Base-by-base conservation (phyloP, 2,329 filamentous ascomycete genomes). In the Colletotrichum magnum region DNA sequence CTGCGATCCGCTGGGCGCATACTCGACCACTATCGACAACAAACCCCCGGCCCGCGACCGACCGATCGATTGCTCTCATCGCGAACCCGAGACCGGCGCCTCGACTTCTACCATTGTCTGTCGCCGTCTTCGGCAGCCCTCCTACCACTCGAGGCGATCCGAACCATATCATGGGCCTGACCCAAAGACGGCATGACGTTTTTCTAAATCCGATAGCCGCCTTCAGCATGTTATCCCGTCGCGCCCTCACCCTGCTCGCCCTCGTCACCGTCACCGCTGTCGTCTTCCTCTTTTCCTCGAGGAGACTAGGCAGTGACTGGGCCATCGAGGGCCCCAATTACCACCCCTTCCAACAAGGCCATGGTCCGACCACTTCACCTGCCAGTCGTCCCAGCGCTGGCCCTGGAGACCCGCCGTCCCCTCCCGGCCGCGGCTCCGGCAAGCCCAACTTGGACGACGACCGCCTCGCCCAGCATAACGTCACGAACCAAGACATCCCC, bases 241-340 rank as follows among this genome's bases (percentile, higher is more conserved):
- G 76, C 61, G 73, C 74, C 26, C 62, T 78, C 50, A 60, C 74
- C 28, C 26, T 77, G 16, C 16, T 80, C 16, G 32, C 73, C 66
- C 69, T 79, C 52, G 68, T 76, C 15, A 67, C 74, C 16, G 58
- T 77, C 32, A 78, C 77, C 43, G 51, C 78, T 24, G 72, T 76
- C 28, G 69, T 78, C 41, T 71, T 83, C 13, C 72, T 82, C 54
- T 58, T 81, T 65, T 76, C 78, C 3, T 78, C 78, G 24, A 75
- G 72, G 28, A 75, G 77, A 16, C 73, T 82, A 7, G 73, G 74
- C 21, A 72, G 73, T 16, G 74, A 74, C 48, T 76, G 78, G 72
- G 77, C 73, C 26, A 64, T 77, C 32, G 77, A 77, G 18, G 74
- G 75, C 12, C 70, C 75, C 47, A 76, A 75, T 61, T 78, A 77